Evolutionary conservation across 305 asterid species (phyloP).

Genomic region (Solanum hybrid): DNA sequence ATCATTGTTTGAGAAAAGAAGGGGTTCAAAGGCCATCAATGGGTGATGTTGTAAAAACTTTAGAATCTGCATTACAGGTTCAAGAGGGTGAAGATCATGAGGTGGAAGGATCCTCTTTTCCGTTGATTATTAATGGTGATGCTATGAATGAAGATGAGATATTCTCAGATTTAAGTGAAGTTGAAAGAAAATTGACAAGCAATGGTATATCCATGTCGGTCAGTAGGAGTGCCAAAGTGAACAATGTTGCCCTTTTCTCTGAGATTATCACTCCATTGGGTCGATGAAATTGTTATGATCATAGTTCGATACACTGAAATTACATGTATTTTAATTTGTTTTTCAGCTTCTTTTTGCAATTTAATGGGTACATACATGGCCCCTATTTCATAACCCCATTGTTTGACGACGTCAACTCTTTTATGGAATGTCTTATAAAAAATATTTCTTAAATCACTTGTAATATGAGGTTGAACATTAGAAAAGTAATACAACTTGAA

Average conservation of each 20-base stretch:
- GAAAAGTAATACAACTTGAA: background rate
- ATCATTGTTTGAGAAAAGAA: conserved; percentile 27
- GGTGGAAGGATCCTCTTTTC: background rate
- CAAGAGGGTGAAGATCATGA: conserved; percentile 31
- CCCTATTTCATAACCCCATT: background rate
- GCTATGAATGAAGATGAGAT: conserved; percentile 13
- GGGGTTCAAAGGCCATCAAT: conserved; percentile 40
- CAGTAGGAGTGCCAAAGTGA: conserved; percentile 1
- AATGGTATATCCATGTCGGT: background rate
- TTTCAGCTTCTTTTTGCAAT: background rate
- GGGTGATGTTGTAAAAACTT: conserved; percentile 45
- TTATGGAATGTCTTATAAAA: background rate
- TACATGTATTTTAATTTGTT: background rate
- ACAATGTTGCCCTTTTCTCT: conserved; percentile 25
- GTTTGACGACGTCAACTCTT: background rate
- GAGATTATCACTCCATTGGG: conserved; percentile 29
- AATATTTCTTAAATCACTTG: background rate
- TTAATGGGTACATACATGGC: background rate
- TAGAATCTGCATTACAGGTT: conserved; percentile 43
- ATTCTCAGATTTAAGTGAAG: conserved; percentile 13
- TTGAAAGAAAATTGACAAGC: conserved; percentile 6
- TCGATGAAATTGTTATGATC: conserved; percentile 8
- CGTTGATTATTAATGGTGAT: background rate
- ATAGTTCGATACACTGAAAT: background rate
- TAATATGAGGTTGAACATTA: background rate